These are phyloP conservation scores for Gyromitra esculenta DNA, from an alignment of 2,329 filamentous ascomycete genomes.

Conservation along the genomic window DNA sequence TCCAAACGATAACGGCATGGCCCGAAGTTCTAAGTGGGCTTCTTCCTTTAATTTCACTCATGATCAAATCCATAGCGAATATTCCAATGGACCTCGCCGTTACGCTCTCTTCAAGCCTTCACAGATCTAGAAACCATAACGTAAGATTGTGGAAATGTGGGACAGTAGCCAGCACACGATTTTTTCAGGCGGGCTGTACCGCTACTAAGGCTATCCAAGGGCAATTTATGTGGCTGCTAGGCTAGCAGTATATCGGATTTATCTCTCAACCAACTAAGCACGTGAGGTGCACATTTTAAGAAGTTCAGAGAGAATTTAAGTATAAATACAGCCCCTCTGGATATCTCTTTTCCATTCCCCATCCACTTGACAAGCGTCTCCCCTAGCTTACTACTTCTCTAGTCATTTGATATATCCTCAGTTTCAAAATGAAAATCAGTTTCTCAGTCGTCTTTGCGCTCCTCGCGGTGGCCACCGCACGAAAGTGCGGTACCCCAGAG, in stretches of 20 bases:
- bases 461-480: conserved; percentile 51
- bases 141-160: conserved; percentile 19
- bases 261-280: conserved; percentile 4
- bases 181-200: conserved; percentile 8
- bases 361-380: conserved; percentile 21
- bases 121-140: neutral
- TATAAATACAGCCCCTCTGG: conserved; percentile 38
- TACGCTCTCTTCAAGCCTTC: conserved; percentile 1
- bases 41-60: conserved; percentile 18
- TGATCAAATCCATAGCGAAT: neutral
- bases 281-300: conserved; percentile 7
- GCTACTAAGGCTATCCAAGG: neutral
- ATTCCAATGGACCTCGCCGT: conserved; percentile 27
- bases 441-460: conserved; percentile 52
- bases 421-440: conserved; percentile 33
- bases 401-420: conserved; percentile 11
- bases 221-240: neutral
- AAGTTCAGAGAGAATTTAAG: neutral
- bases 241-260: neutral
- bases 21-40: conserved; percentile 7
- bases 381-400: conserved; percentile 5
- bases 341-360: conserved; percentile 13
- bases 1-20: conserved; percentile 33
- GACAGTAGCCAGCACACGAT: conserved; percentile 8
- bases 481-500: conserved; percentile 51